Evolutionary conservation across 1,284 basidiomycete genomes (phyloP).

Genomic region (Cutaneotrichosporon cavernicola): DNA sequence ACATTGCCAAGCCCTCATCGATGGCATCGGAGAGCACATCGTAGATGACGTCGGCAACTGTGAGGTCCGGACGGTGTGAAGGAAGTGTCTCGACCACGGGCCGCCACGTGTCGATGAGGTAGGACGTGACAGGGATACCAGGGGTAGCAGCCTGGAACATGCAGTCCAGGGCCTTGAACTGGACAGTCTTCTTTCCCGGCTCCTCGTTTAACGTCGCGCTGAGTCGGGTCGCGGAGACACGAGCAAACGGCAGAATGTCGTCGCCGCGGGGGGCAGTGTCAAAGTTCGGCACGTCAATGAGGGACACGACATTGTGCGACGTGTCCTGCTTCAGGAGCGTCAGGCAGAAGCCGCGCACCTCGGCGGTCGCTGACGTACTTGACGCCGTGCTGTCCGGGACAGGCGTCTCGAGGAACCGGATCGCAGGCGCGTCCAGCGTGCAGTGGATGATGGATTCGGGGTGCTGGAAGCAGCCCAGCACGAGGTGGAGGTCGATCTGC

Average conservation of each 20-base stretch:
- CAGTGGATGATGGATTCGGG: conserved; percentile 12
- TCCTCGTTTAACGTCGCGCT: conserved; percentile 14
- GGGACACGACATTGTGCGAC: conserved; percentile 5
- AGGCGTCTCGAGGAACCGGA: conserved; percentile 16
- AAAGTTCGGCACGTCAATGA: conserved; percentile 19
- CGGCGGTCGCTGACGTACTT: conserved; percentile 1
- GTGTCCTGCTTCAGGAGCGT: conserved; percentile 12
- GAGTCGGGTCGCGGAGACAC: neutral
- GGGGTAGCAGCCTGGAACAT: conserved; percentile 24
- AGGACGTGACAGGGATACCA: conserved; percentile 20
- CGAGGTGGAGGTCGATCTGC: conserved; percentile 16
- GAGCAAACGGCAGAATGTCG: conserved; percentile 11
- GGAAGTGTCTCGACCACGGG: conserved; percentile 13
- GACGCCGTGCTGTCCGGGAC: neutral
- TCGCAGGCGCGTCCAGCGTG: neutral
- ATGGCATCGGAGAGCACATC: conserved; percentile 28
- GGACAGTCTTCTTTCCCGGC: conserved; percentile 2
- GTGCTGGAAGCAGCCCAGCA: conserved; percentile 12
- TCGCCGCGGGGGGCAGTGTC: conserved; percentile 1
- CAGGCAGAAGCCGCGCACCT: neutral
- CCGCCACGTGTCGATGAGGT: conserved; percentile 26
- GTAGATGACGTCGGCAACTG: conserved; percentile 26
- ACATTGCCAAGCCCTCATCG: conserved; percentile 13
- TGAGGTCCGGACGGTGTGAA: neutral
- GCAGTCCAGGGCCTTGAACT: conserved; percentile 17